phyloP scores from a whole-genome alignment of 495 filamentous ascomycete genomes.

The Aspergillus diversus region DNA sequence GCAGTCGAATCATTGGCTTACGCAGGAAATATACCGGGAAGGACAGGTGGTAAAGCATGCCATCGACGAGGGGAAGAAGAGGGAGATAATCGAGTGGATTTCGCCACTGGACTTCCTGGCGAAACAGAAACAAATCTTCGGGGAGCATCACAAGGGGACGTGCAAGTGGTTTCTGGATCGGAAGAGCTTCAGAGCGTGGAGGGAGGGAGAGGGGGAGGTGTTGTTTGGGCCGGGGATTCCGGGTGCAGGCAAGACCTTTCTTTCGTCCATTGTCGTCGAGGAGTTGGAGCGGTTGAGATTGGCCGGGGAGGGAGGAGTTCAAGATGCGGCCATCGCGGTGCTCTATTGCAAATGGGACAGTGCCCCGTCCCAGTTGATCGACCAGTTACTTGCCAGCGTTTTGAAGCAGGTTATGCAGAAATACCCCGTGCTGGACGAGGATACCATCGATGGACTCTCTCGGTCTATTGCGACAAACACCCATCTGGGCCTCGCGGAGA shows the following conservation, averaged over 20 bases:
- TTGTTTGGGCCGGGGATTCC: constrained; percentile 15
- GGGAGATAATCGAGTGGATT: constrained; percentile 17
- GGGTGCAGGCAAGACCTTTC: constrained; percentile 17
- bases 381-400: constrained; percentile 8
- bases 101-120: constrained; percentile 17
- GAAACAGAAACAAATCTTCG: constrained; percentile 20
- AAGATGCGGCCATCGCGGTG: constrained; percentile 7
- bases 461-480: constrained; percentile 8
- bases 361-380: constrained; percentile 5
- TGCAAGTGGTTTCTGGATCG: constrained; percentile 18
- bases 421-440: not conserved
- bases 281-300: constrained; percentile 10
- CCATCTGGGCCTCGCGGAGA: not conserved
- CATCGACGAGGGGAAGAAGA: constrained; percentile 12
- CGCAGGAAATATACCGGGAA: constrained; percentile 14
- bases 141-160: constrained; percentile 13
- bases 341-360: constrained; percentile 20
- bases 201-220: constrained; percentile 7
- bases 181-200: constrained; percentile 9
- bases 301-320: constrained; percentile 5
- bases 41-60: constrained; percentile 8
- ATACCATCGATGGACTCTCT: not conserved
- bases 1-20: constrained; percentile 9
- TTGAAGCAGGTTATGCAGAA: constrained; percentile 17
- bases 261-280: constrained; percentile 13